Evolutionary conservation across 352 stramenopile genomes (phyloP), one percentile per base, ranked within the genome.

Genomic region (Phytopythium kandeliae): DNA sequence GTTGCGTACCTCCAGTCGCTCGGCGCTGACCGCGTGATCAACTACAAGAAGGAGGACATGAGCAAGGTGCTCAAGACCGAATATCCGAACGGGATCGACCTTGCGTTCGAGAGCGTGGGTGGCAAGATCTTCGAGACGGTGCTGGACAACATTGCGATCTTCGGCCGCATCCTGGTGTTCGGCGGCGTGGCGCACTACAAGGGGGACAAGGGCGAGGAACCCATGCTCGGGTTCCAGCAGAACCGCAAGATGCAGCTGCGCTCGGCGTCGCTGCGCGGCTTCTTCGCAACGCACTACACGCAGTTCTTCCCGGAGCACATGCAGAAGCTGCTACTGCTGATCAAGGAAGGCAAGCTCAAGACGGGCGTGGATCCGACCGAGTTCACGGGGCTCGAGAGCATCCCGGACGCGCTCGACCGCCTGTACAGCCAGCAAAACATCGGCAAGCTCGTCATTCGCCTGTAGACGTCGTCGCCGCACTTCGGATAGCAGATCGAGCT

Each of bases 371-470:
- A 81, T 35, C 48, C 58, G 24, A 71, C 58, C 16, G 58, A 73
- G 19, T 78, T 83, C 37, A 57, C 63, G 9, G 57, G 64, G 31
- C 78, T 92, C 19, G 63, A 85, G 46, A 61, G 62, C 34, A 70
- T 90, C 22, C 55, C 65, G 7, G 64, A 81, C 15, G 82, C 69
- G 33, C 65, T 90, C 48, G 70, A 83, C 28, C 65, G 77, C 60
- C 64, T 90, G 40, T 88, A 85, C 49, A 64, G 42, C 28, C 73
- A 81, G 54, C 62, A 85, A 35, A 86, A 84, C 48, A 86, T 81
- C n/a, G 82, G 82, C 56, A 92, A 92, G 62, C 75, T 92, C 35
- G 74, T 86, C 4, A 71, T 92, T 43, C 28, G 28, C 28, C 28
- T 31, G n/a, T n/a, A n/a, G n/a, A n/a, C n/a, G n/a, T n/a, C n/a